phyloP scores from a whole-genome alignment of 371 early-diverging fungal species.

The Mortierella sp. region DNA sequence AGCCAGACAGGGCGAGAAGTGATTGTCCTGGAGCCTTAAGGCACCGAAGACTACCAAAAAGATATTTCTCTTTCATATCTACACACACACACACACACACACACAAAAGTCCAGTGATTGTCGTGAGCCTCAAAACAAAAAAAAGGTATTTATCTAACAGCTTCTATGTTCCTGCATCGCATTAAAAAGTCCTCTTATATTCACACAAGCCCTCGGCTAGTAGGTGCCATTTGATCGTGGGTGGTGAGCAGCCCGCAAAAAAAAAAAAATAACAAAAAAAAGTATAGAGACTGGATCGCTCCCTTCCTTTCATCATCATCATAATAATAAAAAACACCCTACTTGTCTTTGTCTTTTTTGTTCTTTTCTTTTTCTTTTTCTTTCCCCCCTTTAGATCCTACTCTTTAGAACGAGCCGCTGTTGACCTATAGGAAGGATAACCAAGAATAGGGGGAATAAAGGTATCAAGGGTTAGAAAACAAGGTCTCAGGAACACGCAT shows the following conservation, averaged over 20 bases:
- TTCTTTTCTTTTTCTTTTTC: background rate
- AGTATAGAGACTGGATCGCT: too few relatives aligned
- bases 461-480: background rate
- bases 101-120: background rate
- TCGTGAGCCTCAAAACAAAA: background rate
- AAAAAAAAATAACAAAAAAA: background rate
- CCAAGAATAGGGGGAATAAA: background rate
- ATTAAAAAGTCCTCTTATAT: too few relatives aligned
- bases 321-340: too few relatives aligned
- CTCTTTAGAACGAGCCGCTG: conserved; percentile 30
- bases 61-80: too few relatives aligned
- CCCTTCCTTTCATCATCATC: too few relatives aligned
- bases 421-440: conserved; percentile 22
- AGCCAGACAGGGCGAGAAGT: background rate
- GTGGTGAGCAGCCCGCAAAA: background rate
- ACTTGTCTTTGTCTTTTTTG: background rate
- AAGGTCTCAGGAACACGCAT: background rate
- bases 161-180: too few relatives aligned
- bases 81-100: too few relatives aligned
- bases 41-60: too few relatives aligned
- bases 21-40: too few relatives aligned
- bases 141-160: background rate
- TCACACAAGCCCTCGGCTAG: too few relatives aligned
- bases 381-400: background rate
- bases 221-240: too few relatives aligned